phyloP scores from a whole-genome alignment of 768 basidiomycete species.

The Leucocoprinus leucothites region DNA sequence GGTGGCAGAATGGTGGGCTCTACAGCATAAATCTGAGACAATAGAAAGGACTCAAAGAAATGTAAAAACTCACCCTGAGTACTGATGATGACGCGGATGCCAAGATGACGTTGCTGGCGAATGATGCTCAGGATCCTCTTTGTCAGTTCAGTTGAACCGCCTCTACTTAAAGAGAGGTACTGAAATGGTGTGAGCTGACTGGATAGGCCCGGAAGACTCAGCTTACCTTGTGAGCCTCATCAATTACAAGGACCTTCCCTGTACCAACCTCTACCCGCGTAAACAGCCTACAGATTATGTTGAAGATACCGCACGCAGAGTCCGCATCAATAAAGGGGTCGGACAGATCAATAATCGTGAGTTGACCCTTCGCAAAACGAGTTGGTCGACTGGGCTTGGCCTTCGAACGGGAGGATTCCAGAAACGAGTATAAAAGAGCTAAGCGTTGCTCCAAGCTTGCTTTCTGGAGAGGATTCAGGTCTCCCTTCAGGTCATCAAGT shows the following conservation, averaged over 20 bases:
- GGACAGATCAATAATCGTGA: conserved; percentile 70
- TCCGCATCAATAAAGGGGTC: conserved; percentile 70
- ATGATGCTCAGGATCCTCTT: conserved; percentile 55
- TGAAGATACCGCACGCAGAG: conserved; percentile 68
- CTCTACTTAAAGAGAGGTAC: conserved; percentile 52
- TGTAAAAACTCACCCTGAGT: conserved; percentile 53
- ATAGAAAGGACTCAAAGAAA: background rate
- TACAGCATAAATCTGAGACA: conserved; percentile 21
- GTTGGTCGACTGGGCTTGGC: conserved; percentile 2
- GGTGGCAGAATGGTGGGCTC: conserved; percentile 74
- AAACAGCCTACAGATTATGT: conserved; percentile 65
- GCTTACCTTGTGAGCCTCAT: conserved; percentile 72
- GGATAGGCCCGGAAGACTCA: background rate
- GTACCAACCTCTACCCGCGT: conserved; percentile 55
- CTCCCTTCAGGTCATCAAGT: conserved; percentile 42
- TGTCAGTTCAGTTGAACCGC: conserved; percentile 49
- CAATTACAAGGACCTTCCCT: conserved; percentile 69
- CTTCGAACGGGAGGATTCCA: conserved; percentile 27
- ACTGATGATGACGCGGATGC: conserved; percentile 70
- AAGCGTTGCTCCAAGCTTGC: conserved; percentile 61
- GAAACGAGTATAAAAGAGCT: conserved; percentile 55
- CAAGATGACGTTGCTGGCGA: conserved; percentile 68
- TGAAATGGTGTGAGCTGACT: conserved; percentile 21
- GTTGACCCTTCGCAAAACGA: conserved; percentile 52
- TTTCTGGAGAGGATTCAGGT: conserved; percentile 56